Conservation (phyloP, 2,329 filamentous ascomycete genomes). For the Cercospora beticola region DNA sequence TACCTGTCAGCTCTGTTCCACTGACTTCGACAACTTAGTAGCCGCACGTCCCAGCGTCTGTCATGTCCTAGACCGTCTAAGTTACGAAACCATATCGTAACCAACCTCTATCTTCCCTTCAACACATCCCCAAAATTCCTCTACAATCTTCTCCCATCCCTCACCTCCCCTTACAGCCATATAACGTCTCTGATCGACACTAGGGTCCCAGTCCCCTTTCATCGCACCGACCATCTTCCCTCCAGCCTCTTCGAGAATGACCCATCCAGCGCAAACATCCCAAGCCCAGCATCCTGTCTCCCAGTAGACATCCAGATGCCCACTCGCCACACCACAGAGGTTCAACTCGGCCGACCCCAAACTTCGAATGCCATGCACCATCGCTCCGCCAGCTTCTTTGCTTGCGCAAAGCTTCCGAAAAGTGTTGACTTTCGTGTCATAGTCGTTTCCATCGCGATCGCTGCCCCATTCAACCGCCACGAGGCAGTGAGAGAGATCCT, state of each 20-base stretch:
- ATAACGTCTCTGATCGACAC: slow-evolving; percentile 59
- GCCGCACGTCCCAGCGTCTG: neutral
- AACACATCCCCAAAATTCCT: slow-evolving; percentile 52
- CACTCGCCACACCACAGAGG: slow-evolving; percentile 68
- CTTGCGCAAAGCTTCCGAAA: slow-evolving; percentile 57
- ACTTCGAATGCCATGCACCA: slow-evolving; percentile 73
- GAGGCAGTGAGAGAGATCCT: slow-evolving; percentile 61
- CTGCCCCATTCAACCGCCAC: slow-evolving; percentile 74
- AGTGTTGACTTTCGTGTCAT: slow-evolving; percentile 64
- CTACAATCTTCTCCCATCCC: slow-evolving; percentile 48
- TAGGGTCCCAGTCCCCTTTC: slow-evolving; percentile 65
- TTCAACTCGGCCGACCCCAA: slow-evolving; percentile 75
- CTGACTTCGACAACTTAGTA: neutral
- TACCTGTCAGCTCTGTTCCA: neutral
- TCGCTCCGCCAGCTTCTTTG: slow-evolving; percentile 64
- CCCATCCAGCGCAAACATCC: slow-evolving; percentile 82
- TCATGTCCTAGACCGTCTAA: neutral
- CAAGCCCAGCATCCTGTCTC: slow-evolving; percentile 82
- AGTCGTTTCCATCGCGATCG: slow-evolving; percentile 66
- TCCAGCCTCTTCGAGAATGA: slow-evolving; percentile 71
- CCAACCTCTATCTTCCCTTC: slow-evolving; percentile 48
- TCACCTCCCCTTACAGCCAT: slow-evolving; percentile 48
- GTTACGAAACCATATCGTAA: slow-evolving; percentile 26
- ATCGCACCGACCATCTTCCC: slow-evolving; percentile 72
- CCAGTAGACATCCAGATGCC: slow-evolving; percentile 74